Evolutionary conservation across 192 early-diverging fungal species (phyloP).

Genomic region (Bifiguratus adelaidae): DNA sequence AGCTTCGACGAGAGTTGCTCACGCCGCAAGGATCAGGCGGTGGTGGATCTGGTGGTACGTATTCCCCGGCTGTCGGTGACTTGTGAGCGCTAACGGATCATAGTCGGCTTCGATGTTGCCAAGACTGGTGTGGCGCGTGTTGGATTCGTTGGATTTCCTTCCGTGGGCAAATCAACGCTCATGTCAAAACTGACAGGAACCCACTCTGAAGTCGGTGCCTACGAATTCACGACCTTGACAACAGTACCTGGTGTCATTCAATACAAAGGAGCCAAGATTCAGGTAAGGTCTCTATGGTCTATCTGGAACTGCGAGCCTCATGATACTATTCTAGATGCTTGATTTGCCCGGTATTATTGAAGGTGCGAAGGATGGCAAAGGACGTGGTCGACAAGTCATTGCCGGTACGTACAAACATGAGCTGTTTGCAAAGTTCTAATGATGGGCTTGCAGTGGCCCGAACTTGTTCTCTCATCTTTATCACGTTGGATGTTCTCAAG

Average conservation of each 20-base stretch:
- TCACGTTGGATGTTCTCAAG: conserved; percentile 95
- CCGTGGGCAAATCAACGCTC: conserved; percentile 95
- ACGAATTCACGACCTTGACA: conserved; percentile 99
- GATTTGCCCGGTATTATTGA: conserved; percentile 98
- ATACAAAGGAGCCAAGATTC: conserved; percentile 97
- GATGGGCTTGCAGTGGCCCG: conserved; percentile 69
- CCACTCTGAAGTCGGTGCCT: conserved; percentile 90
- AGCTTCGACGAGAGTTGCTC: conserved; percentile 88
- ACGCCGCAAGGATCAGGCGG: conserved; percentile 78
- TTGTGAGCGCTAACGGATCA: neutral
- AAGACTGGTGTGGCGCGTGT: conserved; percentile 98
- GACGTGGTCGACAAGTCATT: conserved; percentile 74
- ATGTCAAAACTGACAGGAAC: conserved; percentile 97
- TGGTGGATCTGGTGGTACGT: conserved; percentile 69
- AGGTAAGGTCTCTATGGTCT: conserved; percentile 20
- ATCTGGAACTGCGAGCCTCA: neutral
- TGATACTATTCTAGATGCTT: conserved; percentile 47
- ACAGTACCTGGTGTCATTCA: conserved; percentile 94
- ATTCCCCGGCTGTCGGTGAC: no score
- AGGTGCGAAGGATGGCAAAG: conserved; percentile 98
- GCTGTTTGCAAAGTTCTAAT: neutral
- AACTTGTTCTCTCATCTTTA: conserved; percentile 94
- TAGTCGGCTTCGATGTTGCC: conserved; percentile 94
- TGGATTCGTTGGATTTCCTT: conserved; percentile 96
- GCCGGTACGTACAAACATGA: conserved; percentile 8